Evolutionary conservation across 768 basidiomycete species (phyloP).

Genomic region (Clitopilus hobsonii): DNA sequence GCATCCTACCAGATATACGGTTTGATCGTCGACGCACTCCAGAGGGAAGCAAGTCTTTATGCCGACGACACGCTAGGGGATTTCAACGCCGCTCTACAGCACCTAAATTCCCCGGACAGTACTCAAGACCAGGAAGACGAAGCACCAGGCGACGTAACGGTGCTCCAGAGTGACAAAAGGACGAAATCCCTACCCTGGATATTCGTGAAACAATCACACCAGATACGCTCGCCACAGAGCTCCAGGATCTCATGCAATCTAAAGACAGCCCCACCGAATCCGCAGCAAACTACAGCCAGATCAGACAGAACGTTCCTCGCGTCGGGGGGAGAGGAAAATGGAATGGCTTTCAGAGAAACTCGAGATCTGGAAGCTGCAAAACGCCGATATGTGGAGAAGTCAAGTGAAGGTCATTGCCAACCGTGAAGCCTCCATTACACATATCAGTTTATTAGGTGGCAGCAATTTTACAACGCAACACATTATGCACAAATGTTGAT

Average conservation of each 20-base stretch:
- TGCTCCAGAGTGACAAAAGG: conserved; percentile 16
- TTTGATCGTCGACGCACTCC: conserved; percentile 67
- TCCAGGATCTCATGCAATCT: conserved; percentile 81
- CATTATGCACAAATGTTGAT: no score
- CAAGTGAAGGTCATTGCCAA: no score
- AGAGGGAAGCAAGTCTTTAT: conserved; percentile 39
- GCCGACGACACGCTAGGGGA: conserved; percentile 51
- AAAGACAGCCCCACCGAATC: conserved; percentile 90
- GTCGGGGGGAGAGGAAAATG: conserved; percentile 69
- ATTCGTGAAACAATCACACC: conserved; percentile 91
- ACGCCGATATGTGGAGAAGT: no score
- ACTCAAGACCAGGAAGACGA: conserved; percentile 25
- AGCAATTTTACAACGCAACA: no score
- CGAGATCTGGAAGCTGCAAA: conserved; percentile 73
- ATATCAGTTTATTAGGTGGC: no score
- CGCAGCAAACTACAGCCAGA: conserved; percentile 70
- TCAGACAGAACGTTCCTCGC: conserved; percentile 65
- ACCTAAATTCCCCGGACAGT: conserved; percentile 23
- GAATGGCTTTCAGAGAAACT: conserved; percentile 53
- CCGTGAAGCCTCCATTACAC: no score
- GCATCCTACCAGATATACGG: conserved; percentile 84
- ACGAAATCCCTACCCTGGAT: conserved; percentile 79
- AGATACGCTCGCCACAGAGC: conserved; percentile 75
- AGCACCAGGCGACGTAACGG: conserved; percentile 22
- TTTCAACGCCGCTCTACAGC: conserved; percentile 41